Conservation (phyloP, 2,329 filamentous ascomycete genomes). For the Botrytis byssoidea region DNA sequence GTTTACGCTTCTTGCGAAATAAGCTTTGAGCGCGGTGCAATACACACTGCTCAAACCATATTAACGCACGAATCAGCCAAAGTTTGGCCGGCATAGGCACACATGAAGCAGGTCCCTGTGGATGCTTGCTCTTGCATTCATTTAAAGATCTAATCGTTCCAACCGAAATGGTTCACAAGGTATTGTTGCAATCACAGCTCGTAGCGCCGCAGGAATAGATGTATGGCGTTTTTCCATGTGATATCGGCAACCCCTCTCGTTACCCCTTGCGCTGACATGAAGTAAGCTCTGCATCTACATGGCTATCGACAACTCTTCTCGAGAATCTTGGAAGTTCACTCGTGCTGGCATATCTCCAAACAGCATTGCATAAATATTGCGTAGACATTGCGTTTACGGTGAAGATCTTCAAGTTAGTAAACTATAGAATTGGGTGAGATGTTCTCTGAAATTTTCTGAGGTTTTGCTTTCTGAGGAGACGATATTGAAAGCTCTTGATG, state of each 20-base stretch:
- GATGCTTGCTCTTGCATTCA: background rate
- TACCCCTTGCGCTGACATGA: background rate
- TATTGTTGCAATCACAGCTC: background rate
- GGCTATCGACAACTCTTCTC: background rate
- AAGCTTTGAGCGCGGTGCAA: background rate
- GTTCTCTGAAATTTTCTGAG: background rate
- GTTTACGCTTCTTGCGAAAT: background rate
- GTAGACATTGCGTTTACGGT: background rate
- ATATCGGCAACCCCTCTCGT: background rate
- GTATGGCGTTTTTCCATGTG: background rate
- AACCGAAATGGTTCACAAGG: background rate
- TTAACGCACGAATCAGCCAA: conserved; percentile 2
- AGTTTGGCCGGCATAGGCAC: background rate
- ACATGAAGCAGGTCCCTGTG: background rate
- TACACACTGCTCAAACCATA: background rate
- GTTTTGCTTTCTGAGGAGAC: background rate
- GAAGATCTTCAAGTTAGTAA: background rate
- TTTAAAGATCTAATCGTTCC: background rate
- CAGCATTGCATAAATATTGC: background rate
- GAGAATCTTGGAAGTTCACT: background rate
- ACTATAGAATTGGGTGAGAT: conserved; percentile 1
- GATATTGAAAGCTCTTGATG: background rate
- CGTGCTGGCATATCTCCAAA: background rate
- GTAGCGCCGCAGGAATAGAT: background rate
- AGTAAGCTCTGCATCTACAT: background rate